Percentiles rank a stretch among this genome's conserved stretches.
Conservation (phyloP, 495 filamentous ascomycete genomes). For the Thozetella sp. region DNA sequence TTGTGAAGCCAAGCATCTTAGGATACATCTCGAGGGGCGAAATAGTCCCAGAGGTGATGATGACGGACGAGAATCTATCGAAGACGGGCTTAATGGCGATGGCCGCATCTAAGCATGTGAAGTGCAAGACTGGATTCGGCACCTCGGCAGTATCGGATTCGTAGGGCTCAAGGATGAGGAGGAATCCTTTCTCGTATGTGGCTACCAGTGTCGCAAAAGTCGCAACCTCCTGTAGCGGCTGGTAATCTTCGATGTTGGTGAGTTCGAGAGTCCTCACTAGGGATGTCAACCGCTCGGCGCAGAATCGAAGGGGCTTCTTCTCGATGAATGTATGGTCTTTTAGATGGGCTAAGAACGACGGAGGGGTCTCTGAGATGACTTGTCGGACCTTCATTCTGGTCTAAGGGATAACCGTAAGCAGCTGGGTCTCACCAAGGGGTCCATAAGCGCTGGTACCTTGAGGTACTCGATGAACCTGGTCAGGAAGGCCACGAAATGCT, state of each 20-base stretch:
- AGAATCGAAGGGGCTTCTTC: conserved; percentile 93
- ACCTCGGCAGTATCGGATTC: conserved; percentile 96
- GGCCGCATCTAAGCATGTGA: conserved; percentile 95
- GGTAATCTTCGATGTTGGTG: conserved; percentile 97
- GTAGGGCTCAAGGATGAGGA: conserved; percentile 93
- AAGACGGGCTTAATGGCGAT: conserved; percentile 99
- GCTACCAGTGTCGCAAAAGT: conserved; percentile 98
- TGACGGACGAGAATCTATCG: conserved; percentile 94
- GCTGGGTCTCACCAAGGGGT: not conserved
- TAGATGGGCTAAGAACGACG: conserved; percentile 89
- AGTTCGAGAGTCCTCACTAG: conserved; percentile 95
- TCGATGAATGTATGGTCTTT: conserved; percentile 98
- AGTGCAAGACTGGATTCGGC: conserved; percentile 93
- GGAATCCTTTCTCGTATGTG: conserved; percentile 96
- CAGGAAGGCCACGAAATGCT: conserved; percentile 95
- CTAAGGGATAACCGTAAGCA: conserved; percentile 23
- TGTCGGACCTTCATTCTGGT: conserved; percentile 98
- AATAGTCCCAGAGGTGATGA: conserved; percentile 97
- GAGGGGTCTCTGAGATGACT: conserved; percentile 95
- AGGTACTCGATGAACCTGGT: conserved; percentile 98
- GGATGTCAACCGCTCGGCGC: conserved; percentile 91
- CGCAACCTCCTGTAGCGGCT: conserved; percentile 95
- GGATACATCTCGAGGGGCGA: conserved; percentile 99
- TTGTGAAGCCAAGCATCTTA: conserved; percentile 92
- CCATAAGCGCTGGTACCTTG: conserved; percentile 48